These are phyloP conservation scores for Trichophyton benhamiae DNA, from an alignment of 2,329 filamentous ascomycete species.

Conservation along the genomic window DNA sequence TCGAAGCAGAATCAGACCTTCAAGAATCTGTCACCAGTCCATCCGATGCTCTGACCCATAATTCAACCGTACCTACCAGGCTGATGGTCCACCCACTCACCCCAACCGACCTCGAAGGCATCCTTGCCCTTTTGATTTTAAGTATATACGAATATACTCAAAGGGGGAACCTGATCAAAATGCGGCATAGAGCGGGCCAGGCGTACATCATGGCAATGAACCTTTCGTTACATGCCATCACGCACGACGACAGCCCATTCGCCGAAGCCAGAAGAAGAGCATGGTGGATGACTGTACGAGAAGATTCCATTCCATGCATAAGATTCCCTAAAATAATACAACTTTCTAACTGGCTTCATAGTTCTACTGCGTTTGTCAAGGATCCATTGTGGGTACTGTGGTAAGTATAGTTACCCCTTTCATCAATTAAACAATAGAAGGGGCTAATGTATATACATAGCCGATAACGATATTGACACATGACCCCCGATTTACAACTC, in stretches of 20 bases:
- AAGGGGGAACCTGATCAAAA: conserved; percentile 35
- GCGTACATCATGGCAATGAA: conserved; percentile 33
- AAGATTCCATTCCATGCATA: not conserved
- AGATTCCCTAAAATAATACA: not conserved
- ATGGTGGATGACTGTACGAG: conserved; percentile 38
- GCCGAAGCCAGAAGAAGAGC: conserved; percentile 32
- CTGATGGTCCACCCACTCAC: conserved; percentile 28
- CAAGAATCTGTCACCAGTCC: conserved; percentile 30
- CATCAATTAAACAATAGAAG: not conserved
- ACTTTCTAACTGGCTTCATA: conserved; percentile 12
- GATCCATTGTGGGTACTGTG: conserved; percentile 34
- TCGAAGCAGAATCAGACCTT: conserved; percentile 34
- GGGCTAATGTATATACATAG: conserved; percentile 15
- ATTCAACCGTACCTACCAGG: conserved; percentile 22
- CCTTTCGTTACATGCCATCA: conserved; percentile 30
- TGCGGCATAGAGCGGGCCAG: conserved; percentile 35
- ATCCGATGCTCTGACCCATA: conserved; percentile 27
- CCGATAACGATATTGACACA: conserved; percentile 32
- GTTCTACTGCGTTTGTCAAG: conserved; percentile 36
- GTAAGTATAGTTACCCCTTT: conserved; percentile 18
- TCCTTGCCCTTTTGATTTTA: conserved; percentile 32
- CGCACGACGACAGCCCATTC: conserved; percentile 25
- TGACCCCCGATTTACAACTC: conserved; percentile 33
- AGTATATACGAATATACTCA: conserved; percentile 37
- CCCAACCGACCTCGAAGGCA: conserved; percentile 31